Evolutionary conservation across 1,139 yeast genomes (phyloP).

Genomic region (Wickerhamomyces sp.): DNA sequence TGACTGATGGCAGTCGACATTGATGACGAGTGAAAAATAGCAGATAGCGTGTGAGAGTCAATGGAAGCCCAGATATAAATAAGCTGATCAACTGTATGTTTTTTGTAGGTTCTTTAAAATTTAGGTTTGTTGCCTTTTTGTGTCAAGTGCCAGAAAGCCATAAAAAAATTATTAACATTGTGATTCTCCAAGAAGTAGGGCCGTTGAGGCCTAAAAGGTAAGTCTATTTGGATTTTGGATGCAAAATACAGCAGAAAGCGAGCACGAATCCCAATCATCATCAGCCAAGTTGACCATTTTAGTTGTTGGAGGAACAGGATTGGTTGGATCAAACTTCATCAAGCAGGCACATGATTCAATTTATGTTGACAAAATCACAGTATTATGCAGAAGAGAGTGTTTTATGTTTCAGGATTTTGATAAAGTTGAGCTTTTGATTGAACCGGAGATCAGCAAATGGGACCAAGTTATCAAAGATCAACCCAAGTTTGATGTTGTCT

Average conservation of each 20-base stretch:
- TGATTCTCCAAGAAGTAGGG: too few relatives aligned
- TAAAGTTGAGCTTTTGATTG: conserved; percentile 10
- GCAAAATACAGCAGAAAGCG: neutral
- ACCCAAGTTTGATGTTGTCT: conserved; percentile 7
- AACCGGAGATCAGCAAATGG: conserved; percentile 11
- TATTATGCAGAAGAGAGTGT: conserved; percentile 29
- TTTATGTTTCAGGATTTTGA: neutral
- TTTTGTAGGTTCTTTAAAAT: too few relatives aligned
- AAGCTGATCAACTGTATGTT: too few relatives aligned
- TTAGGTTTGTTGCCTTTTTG: too few relatives aligned
- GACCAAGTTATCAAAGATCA: conserved; percentile 1
- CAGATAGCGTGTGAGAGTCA: neutral
- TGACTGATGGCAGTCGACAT: neutral
- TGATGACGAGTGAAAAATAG: neutral
- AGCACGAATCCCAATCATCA: neutral
- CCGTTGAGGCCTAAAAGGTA: too few relatives aligned
- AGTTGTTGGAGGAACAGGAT: conserved; percentile 18
- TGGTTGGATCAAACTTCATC: conserved; percentile 16
- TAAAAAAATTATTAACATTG: too few relatives aligned
- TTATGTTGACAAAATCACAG: conserved; percentile 34
- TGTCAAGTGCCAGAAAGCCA: too few relatives aligned
- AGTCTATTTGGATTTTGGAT: too few relatives aligned
- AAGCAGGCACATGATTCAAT: conserved; percentile 9
- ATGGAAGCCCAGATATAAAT: too few relatives aligned
- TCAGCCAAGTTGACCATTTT: conserved; percentile 5